Conservation (phyloP, 805 yeast species). For the Ogataea paraovalis region DNA sequence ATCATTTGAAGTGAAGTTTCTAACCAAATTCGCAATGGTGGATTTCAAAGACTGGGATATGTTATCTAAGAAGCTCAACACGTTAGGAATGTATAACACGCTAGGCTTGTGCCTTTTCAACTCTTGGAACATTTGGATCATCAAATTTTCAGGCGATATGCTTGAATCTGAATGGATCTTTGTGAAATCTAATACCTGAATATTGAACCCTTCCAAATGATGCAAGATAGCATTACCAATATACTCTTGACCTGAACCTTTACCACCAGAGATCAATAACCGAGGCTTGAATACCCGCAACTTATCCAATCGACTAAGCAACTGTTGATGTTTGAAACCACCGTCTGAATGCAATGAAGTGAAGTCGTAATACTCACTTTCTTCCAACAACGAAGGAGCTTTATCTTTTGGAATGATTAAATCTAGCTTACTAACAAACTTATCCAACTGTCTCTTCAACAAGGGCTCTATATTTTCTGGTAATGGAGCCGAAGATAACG, state of each 20-base stretch:
- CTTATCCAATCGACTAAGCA: slow-evolving; percentile 35
- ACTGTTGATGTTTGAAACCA: slow-evolving; percentile 66
- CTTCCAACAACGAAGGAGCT: slow-evolving; percentile 58
- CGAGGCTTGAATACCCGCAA: slow-evolving; percentile 80
- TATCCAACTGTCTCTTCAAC: slow-evolving; percentile 46
- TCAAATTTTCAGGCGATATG: slow-evolving; percentile 74
- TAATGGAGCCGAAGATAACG: slow-evolving; percentile 65
- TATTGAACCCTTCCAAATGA: slow-evolving; percentile 82
- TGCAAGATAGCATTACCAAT: slow-evolving; percentile 78
- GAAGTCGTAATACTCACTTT: slow-evolving; percentile 60
- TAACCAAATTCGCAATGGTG: slow-evolving; percentile 64
- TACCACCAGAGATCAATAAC: slow-evolving; percentile 63
- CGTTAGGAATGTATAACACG: slow-evolving; percentile 75
- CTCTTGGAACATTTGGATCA: slow-evolving; percentile 81
- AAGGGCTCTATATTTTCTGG: slow-evolving; percentile 71
- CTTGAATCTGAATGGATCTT: slow-evolving; percentile 73
- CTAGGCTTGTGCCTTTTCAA: slow-evolving; percentile 89
- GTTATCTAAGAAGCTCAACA: slow-evolving; percentile 70
- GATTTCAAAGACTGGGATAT: slow-evolving; percentile 67
- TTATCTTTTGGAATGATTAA: slow-evolving; percentile 58
- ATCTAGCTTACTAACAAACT: slow-evolving; percentile 46
- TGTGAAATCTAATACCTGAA: slow-evolving; percentile 81
- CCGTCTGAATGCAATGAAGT: slow-evolving; percentile 45
- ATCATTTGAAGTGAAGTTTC: slow-evolving; percentile 68
- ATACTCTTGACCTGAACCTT: slow-evolving; percentile 86